Evolutionary conservation across 176 grass and related monocot genomes (phyloP).

Genomic region (Aegilops umbellulata): DNA sequence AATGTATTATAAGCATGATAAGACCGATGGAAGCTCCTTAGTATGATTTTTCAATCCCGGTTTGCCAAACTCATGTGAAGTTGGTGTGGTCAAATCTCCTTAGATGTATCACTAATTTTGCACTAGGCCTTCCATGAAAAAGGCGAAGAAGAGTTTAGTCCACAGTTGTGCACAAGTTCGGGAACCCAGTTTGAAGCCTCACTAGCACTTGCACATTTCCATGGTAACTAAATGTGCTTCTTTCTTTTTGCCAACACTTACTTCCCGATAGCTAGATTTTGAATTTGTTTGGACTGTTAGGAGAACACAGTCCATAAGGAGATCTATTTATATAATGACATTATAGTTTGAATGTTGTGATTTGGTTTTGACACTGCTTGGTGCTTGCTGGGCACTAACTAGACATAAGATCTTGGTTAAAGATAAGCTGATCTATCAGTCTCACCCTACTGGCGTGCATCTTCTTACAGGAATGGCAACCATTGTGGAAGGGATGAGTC

Average conservation of each 20-base stretch:
- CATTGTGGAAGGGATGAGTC: neutral
- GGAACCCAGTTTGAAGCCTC: neutral
- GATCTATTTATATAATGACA: neutral
- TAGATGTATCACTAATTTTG: neutral
- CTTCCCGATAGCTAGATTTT: neutral
- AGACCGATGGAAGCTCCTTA: neutral
- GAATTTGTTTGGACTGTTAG: neutral
- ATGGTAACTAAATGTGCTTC: neutral
- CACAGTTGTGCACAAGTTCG: neutral
- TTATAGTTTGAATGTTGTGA: neutral
- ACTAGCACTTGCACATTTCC: neutral
- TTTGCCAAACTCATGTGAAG: neutral
- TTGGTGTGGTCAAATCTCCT: neutral
- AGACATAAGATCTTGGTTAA: neutral
- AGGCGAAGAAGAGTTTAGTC: neutral
- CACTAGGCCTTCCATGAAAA: neutral
- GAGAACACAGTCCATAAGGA: neutral
- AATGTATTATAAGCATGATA: neutral
- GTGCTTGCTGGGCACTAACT: neutral
- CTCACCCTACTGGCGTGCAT: neutral
- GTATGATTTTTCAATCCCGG: neutral
- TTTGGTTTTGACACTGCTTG: neutral
- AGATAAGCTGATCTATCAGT: neutral
- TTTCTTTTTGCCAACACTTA: neutral
- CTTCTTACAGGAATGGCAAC: neutral